Percentiles rank a stretch among this genome's conserved stretches.
These are phyloP conservation scores for Kalmanozyma brasiliensis DNA, from an alignment of 1,284 basidiomycete species.

Conservation along the genomic window DNA sequence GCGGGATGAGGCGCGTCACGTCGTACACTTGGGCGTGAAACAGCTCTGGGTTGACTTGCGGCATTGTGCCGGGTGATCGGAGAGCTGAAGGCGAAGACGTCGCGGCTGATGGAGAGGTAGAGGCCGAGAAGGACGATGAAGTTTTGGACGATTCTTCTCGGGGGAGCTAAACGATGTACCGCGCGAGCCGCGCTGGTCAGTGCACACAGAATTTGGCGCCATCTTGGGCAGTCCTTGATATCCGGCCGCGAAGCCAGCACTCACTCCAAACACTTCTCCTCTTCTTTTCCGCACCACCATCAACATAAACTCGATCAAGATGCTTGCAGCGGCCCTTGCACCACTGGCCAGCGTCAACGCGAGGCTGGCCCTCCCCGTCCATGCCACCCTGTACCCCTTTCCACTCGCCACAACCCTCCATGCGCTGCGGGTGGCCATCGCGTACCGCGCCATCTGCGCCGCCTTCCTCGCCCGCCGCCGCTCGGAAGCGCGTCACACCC, in stretches of 20 bases:
- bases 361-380: conserved; percentile 36
- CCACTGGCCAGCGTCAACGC: conserved; percentile 47
- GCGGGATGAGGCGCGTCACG: conserved; percentile 54
- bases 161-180: no score
- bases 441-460: conserved; percentile 44
- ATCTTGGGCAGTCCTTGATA: no score
- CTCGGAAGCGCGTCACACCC: conserved; percentile 15
- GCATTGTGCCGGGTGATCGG: conserved; percentile 12
- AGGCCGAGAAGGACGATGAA: no score
- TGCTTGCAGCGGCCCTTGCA: conserved; percentile 43
- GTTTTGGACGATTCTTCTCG: no score
- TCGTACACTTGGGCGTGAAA: conserved; percentile 62
- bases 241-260: conserved; percentile 12
- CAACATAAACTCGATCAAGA: conserved; percentile 7
- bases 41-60: conserved; percentile 44
- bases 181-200: no score
- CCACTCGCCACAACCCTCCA: conserved; percentile 52
- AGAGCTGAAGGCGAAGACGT: no score
- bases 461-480: conserved; percentile 25
- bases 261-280: background rate
- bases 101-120: no score
- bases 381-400: conserved; percentile 53
- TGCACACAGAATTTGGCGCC: no score
- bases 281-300: background rate
- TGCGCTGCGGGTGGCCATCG: conserved; percentile 52